These are phyloP conservation scores for Taxillus chinensis DNA, from an alignment of 164 flowering plant genomes.

Conservation along the genomic window DNA sequence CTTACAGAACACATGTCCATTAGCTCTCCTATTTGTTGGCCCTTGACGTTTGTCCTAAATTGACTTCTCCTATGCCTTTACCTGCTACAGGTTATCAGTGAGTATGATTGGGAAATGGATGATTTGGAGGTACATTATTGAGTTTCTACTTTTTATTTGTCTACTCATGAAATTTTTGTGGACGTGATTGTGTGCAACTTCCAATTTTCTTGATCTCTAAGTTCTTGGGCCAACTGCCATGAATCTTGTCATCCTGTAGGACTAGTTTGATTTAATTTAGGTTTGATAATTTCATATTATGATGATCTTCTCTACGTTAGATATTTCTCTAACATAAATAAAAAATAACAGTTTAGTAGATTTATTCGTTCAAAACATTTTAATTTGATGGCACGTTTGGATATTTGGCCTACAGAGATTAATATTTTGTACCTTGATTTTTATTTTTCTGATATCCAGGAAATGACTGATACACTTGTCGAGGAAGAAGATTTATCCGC, in stretches of 20 bases:
- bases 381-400: neutral
- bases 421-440: neutral
- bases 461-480: slow-evolving; percentile 55
- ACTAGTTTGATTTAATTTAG: too few species aligned
- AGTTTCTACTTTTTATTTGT: neutral
- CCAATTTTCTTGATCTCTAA: neutral
- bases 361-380: neutral
- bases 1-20: too few species aligned
- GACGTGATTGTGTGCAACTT: neutral
- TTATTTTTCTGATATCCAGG: slow-evolving; percentile 30
- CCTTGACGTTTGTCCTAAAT: neutral
- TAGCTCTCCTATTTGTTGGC: neutral
- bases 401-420: neutral
- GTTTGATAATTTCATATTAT: too few species aligned
- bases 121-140: slow-evolving; percentile 53
- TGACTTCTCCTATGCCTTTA: neutral
- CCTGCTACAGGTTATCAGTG: slow-evolving; percentile 57
- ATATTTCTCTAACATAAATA: too few species aligned
- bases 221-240: neutral
- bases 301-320: too few species aligned
- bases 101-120: slow-evolving; percentile 92
- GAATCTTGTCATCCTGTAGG: too few species aligned
- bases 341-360: too few species aligned
- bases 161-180: neutral
- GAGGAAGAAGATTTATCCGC: slow-evolving; percentile 52